A percentile compares a stretch with the other conserved stretches of the same genome.
phyloP scores from a whole-genome alignment of 192 early-diverging fungal species.

The Gonapodya prolifera region DNA sequence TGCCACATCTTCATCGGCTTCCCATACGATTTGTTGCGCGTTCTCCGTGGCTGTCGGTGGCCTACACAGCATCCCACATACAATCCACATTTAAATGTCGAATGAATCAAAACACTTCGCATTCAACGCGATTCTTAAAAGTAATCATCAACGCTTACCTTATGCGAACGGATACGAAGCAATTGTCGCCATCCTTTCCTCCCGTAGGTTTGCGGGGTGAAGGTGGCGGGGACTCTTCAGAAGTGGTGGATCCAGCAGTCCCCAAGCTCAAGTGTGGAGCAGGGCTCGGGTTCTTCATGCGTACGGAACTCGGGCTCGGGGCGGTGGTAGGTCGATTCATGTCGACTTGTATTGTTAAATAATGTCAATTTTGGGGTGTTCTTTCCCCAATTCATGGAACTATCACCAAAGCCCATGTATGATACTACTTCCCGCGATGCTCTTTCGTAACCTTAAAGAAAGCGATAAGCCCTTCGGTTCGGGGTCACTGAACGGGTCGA shows the following conservation, averaged over 20 bases:
- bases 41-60: neutral
- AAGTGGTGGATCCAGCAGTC: neutral
- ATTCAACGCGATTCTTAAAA: too few relatives aligned
- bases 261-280: neutral
- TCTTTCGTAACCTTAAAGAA: neutral
- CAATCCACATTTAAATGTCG: too few relatives aligned
- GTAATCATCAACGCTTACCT: too few relatives aligned
- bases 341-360: too few relatives aligned
- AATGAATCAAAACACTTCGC: too few relatives aligned
- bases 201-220: neutral
- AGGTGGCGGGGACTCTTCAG: neutral
- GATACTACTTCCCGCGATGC: neutral
- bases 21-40: neutral
- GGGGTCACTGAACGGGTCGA: neutral
- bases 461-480: neutral
- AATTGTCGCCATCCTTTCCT: constrained; percentile 2
- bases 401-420: neutral
- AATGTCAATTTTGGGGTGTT: too few relatives aligned
- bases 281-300: neutral
- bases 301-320: neutral
- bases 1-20: neutral
- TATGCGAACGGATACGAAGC: neutral
- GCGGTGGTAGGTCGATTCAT: neutral
- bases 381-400: neutral
- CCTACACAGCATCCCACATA: too few relatives aligned